Evolutionary conservation across 108 stramenopile genomes (phyloP).

Genomic region (Nitzschia sp.): DNA sequence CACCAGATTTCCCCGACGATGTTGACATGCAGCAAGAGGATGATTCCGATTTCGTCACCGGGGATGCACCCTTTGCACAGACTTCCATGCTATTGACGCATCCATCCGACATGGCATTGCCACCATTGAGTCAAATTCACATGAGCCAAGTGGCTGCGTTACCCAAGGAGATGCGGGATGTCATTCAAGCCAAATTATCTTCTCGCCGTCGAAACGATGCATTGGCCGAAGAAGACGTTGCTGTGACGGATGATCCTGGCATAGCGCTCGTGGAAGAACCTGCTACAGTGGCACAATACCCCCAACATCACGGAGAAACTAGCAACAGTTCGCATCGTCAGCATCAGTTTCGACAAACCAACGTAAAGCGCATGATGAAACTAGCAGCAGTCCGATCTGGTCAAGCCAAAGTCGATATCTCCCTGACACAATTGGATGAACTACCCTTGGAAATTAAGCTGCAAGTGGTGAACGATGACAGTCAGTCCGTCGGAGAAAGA

Average conservation of each 20-base stretch:
- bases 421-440: slow-evolving; percentile 56
- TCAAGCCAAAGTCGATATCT: slow-evolving; percentile 36
- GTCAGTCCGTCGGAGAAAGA: slow-evolving; percentile 17
- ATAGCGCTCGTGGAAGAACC: not conserved
- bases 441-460: slow-evolving; percentile 74
- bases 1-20: too few species aligned
- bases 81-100: not conserved
- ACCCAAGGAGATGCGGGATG: slow-evolving; percentile 35
- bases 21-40: too few species aligned
- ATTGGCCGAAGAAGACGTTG: not conserved
- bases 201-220: not conserved
- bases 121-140: slow-evolving; percentile 50
- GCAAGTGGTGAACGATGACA: slow-evolving; percentile 66
- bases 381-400: slow-evolving; percentile 64
- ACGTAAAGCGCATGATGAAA: slow-evolving; percentile 72
- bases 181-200: slow-evolving; percentile 14
- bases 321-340: not conserved
- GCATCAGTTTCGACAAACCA: slow-evolving; percentile 44
- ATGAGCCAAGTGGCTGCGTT: slow-evolving; percentile 48
- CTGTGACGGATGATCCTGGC: not conserved
- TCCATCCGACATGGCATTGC: slow-evolving; percentile 24
- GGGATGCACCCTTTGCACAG: too few species aligned
- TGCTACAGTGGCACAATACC: not conserved
- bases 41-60: too few species aligned
- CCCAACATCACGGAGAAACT: not conserved